Conservation (phyloP, 2,329 filamentous ascomycete species). For the Neonectria punicea region DNA sequence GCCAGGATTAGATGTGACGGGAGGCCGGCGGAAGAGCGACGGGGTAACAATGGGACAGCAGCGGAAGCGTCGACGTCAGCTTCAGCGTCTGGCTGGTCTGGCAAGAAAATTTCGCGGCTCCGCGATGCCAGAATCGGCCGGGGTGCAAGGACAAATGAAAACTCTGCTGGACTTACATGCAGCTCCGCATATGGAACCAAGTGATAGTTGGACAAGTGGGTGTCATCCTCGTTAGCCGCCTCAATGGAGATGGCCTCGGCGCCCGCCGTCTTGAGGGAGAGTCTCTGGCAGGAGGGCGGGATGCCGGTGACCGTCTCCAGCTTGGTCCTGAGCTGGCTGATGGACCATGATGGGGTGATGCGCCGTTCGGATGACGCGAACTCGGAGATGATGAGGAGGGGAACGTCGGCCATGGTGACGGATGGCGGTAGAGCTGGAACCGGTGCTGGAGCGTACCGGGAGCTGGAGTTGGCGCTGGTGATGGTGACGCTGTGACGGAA, state of each 20-base stretch:
- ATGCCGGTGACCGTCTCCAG: conserved; percentile 94
- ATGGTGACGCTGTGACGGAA: conserved; percentile 8
- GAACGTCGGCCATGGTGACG: conserved; percentile 73
- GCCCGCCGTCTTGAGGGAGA: conserved; percentile 73
- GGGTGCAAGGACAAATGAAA: conserved; percentile 29
- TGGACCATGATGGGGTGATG: conserved; percentile 91
- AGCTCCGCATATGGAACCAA: conserved; percentile 82
- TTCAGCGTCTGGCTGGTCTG: conserved; percentile 8
- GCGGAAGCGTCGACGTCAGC: conserved; percentile 2
- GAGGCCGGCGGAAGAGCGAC: no score
- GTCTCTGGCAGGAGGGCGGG: conserved; percentile 79
- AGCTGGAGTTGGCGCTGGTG: conserved; percentile 14
- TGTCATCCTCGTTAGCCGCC: conserved; percentile 77
- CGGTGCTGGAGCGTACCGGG: neutral
- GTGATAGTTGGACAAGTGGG: conserved; percentile 71
- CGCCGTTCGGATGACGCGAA: conserved; percentile 87
- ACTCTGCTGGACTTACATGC: conserved; percentile 69
- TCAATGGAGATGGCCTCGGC: conserved; percentile 73
- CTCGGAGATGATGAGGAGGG: conserved; percentile 79
- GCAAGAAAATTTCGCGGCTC: conserved; percentile 31
- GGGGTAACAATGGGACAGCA: neutral
- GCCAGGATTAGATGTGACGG: conserved; percentile 21
- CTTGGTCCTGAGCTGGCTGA: conserved; percentile 84
- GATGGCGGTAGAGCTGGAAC: conserved; percentile 14
- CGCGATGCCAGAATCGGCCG: conserved; percentile 10